Conservation (phyloP, 2,329 filamentous ascomycete species). For the Cryphonectria parasitica region DNA sequence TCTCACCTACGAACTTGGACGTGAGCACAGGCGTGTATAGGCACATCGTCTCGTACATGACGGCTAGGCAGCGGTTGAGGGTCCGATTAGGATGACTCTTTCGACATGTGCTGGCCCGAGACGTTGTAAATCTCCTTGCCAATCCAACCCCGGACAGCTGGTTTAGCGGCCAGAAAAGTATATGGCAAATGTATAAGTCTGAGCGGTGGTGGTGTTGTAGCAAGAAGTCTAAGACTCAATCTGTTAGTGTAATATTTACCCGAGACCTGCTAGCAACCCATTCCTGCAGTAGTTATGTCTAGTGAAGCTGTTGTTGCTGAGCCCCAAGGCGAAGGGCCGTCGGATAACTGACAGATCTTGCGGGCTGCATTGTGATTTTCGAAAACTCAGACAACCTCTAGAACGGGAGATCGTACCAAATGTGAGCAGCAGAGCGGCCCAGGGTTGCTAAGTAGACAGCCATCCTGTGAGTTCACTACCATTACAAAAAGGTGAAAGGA, state of each 20-base stretch:
- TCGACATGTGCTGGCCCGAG: not conserved
- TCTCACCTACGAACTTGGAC: not conserved
- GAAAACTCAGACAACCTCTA: not conserved
- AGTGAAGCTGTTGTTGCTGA: not conserved
- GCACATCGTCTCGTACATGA: conserved; percentile 11
- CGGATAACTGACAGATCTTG: not conserved
- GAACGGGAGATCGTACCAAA: not conserved
- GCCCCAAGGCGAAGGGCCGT: not conserved
- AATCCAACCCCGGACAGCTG: conserved; percentile 13
- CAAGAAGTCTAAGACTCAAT: conserved; percentile 16
- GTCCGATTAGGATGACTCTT: not conserved
- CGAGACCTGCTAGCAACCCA: not conserved
- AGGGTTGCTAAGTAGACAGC: not conserved
- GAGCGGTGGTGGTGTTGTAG: conserved; percentile 14
- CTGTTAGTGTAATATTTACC: not conserved
- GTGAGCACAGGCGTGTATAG: conserved; percentile 9
- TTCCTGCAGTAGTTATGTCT: not conserved
- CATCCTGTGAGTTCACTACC: not conserved
- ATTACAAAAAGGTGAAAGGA: not conserved
- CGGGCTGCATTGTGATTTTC: not conserved
- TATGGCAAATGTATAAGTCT: not conserved
- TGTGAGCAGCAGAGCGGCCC: not conserved
- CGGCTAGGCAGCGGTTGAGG: not conserved
- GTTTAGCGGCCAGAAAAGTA: conserved; percentile 10
- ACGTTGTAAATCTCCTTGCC: conserved; percentile 11